A percentile compares a stretch with the other conserved stretches of the same genome.
phyloP scores from a whole-genome alignment of 805 yeast species.

The Groenewaldozyma tartarivorans region DNA sequence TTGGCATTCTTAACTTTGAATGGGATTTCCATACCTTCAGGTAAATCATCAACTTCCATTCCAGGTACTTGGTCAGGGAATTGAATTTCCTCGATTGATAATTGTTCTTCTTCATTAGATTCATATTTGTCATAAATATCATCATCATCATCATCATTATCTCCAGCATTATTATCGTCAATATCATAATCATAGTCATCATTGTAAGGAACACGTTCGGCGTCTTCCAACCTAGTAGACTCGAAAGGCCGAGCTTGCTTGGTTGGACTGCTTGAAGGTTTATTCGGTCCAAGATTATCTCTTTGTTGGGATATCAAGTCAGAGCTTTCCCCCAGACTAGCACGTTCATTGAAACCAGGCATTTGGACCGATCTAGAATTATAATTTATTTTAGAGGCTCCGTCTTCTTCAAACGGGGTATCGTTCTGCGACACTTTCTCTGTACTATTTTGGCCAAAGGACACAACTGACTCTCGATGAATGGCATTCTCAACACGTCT shows the following conservation, averaged over 20 bases:
- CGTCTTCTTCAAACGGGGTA: no score
- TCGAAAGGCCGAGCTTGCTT: background rate
- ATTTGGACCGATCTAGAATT: no score
- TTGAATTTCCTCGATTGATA: background rate
- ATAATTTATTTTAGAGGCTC: no score
- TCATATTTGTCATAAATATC: background rate
- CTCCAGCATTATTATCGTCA: conserved; percentile 1
- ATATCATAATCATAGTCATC: background rate
- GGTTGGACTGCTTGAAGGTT: no score
- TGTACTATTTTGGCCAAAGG: no score
- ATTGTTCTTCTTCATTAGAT: background rate
- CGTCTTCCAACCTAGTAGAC: background rate
- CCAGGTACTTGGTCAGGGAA: background rate
- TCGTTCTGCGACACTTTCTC: no score
- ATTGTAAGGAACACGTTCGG: conserved; percentile 1
- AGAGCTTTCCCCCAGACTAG: no score
- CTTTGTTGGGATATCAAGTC: no score
- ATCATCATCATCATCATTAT: conserved; percentile 2
- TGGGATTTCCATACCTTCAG: background rate
- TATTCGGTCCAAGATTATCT: no score
- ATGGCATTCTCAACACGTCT: no score
- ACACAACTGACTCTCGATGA: no score
- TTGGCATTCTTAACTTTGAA: background rate
- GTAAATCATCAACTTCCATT: background rate
- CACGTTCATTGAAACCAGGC: no score